phyloP scores from a whole-genome alignment of 192 early-diverging fungal species.

The Podila verticillata region DNA sequence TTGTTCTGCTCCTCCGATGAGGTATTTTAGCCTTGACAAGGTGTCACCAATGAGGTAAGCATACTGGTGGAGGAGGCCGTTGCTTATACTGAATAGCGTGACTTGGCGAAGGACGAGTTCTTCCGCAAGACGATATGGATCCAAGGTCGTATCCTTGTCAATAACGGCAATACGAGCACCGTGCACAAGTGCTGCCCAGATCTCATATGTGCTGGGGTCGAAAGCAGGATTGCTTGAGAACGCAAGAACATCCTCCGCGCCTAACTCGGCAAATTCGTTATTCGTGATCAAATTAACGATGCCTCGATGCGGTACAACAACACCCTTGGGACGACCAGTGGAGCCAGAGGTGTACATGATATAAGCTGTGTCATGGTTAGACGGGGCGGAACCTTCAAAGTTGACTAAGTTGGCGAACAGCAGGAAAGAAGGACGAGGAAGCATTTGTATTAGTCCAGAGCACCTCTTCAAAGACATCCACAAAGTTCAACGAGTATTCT shows the following conservation, averaged over 20 bases:
- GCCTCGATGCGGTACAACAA: not conserved
- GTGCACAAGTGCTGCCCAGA: constrained; percentile 1
- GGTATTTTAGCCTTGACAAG: constrained; percentile 8
- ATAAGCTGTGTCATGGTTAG: constrained; percentile 7
- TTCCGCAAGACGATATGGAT: constrained; percentile 1
- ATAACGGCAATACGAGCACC: constrained; percentile 11
- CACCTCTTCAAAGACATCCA: too few species aligned
- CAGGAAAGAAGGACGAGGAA: too few species aligned
- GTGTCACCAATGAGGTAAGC: not conserved
- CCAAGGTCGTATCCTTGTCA: constrained; percentile 8
- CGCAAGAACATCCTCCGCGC: not conserved
- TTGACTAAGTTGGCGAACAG: too few species aligned
- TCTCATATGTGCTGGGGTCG: constrained; percentile 6
- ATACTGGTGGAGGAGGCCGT: constrained; percentile 11
- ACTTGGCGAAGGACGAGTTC: not conserved
- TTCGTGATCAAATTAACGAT: not conserved
- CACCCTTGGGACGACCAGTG: constrained; percentile 12
- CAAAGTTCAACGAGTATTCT: too few species aligned
- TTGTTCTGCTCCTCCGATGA: constrained; percentile 1
- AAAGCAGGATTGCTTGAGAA: constrained; percentile 4
- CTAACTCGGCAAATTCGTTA: constrained; percentile 7
- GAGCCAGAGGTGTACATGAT: constrained; percentile 24
- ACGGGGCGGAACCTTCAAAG: too few species aligned
- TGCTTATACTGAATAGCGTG: not conserved
- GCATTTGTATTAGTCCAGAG: too few species aligned